Evolutionary conservation across 192 early-diverging fungal species (phyloP).

Genomic region (Haplosporangium gracile): DNA sequence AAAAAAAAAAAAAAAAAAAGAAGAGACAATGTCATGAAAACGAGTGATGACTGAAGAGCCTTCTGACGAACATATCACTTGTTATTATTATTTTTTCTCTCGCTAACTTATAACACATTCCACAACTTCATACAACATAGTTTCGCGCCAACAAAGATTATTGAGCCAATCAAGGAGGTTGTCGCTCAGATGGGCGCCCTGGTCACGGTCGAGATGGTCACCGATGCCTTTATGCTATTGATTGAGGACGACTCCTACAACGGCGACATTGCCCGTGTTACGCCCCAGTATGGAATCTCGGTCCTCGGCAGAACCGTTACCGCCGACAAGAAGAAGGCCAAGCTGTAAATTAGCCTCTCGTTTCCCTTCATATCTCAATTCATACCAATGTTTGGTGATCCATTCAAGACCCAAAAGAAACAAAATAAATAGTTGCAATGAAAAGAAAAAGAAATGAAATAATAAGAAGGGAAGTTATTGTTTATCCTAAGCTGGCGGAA

Average conservation of each 20-base stretch:
- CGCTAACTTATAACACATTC: no score
- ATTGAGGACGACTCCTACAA: constrained; percentile 69
- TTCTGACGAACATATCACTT: neutral
- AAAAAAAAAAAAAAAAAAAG: no score
- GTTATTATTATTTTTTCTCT: no score
- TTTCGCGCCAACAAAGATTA: constrained; percentile 68
- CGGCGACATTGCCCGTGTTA: constrained; percentile 60
- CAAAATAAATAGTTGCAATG: neutral
- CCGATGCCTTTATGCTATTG: constrained; percentile 68
- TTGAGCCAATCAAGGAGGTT: constrained; percentile 52
- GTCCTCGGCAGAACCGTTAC: constrained; percentile 24
- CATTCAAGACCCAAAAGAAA: neutral
- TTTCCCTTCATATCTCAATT: neutral
- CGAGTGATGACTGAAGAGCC: neutral
- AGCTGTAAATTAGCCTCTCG: constrained; percentile 12
- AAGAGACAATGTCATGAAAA: no score
- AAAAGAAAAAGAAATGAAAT: neutral
- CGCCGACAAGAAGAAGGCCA: constrained; percentile 26
- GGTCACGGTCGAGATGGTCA: constrained; percentile 61
- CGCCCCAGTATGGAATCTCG: constrained; percentile 32
- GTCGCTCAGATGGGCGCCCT: constrained; percentile 41
- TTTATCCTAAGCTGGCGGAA: neutral
- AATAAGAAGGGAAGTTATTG: no score
- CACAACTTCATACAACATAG: neutral
- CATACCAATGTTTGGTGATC: neutral